Evolutionary conservation across 164 flowering plant species (phyloP), one percentile per base, ranked within the genome.

Genomic region (Nelumbo lutea): DNA sequence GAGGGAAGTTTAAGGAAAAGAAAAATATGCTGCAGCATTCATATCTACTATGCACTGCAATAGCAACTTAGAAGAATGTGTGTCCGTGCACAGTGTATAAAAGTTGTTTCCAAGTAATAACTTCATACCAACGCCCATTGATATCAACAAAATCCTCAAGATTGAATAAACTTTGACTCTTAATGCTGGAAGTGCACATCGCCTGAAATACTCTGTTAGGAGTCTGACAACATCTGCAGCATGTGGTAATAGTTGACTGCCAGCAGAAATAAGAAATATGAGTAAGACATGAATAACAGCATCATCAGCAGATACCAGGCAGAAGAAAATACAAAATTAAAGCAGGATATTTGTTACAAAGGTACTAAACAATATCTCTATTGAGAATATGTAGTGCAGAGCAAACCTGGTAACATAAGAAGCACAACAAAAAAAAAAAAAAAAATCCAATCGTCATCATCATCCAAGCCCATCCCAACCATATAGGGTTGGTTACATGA

Each of bases 211-310:
- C 41, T 70, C 74, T 9, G 67, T 79, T 13, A 92, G 69, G 64
- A 90, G 81, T 46, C 83, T 82, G 14, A 81, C 80, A 40, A 92
- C 73, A 51, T 76, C 79, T 64, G 88, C 87, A 76, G 80, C 88
- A 84, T 89, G 82, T 45, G 98, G 98, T 64, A 89, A 81, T 27
- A 95, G 75, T 71, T 89, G 96, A 79, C 99, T 95, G 93, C 81
- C 81, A 73, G n/a, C 65, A 55, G 62, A 73, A 55, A 62, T 56
- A n/a, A 27, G 57, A 70, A 6, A 64, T 60, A 65, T 38, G 60
- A 9, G 43, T 40, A 38, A 40, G 40, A 46, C 27, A 10, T 27
- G 27, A 27, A 27, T 27, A 27, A 27, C 27, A 27, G 27, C 27
- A 27, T 27, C 27, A 27, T 27, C 27, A 27, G 27, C 27, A 27